These are phyloP conservation scores for Helotiales sp. DNA, from an alignment of 2,329 filamentous ascomycete species.

Conservation along the genomic window DNA sequence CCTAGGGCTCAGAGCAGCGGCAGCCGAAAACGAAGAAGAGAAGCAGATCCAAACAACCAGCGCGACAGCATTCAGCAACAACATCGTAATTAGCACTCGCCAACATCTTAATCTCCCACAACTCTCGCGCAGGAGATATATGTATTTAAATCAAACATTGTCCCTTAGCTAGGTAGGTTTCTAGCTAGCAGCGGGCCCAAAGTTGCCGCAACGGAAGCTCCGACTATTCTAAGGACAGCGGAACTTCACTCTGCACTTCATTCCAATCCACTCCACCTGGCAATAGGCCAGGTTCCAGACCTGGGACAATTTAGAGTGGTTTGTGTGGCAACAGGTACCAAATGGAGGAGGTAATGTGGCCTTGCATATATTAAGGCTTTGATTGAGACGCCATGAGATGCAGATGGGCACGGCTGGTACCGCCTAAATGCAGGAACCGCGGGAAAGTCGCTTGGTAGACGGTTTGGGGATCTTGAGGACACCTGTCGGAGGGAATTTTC, in stretches of 20 bases:
- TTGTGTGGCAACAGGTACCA: not conserved
- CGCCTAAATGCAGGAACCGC: constrained; percentile 6
- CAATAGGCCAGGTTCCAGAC: not conserved
- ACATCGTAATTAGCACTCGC: not conserved
- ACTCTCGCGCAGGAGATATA: not conserved
- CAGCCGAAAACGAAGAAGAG: not conserved
- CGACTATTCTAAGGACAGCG: constrained; percentile 9
- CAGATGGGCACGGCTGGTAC: not conserved
- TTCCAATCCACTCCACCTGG: not conserved
- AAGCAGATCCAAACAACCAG: not conserved
- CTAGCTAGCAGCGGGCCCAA: not conserved
- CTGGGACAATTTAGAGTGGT: not conserved
- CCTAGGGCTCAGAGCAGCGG: not conserved
- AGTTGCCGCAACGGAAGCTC: not conserved
- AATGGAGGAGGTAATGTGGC: not conserved
- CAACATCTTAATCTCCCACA: not conserved
- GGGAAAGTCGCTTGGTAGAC: not conserved
- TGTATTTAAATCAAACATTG: not conserved
- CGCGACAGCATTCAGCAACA: not conserved
- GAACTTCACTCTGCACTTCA: not conserved
- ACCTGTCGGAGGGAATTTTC: constrained; percentile 4
- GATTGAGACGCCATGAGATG: not conserved
- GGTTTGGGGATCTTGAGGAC: not conserved
- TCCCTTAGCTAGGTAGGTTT: no score
- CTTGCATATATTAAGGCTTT: not conserved